Conservation (phyloP, 1,284 basidiomycete species). For the Athelia sp. region DNA sequence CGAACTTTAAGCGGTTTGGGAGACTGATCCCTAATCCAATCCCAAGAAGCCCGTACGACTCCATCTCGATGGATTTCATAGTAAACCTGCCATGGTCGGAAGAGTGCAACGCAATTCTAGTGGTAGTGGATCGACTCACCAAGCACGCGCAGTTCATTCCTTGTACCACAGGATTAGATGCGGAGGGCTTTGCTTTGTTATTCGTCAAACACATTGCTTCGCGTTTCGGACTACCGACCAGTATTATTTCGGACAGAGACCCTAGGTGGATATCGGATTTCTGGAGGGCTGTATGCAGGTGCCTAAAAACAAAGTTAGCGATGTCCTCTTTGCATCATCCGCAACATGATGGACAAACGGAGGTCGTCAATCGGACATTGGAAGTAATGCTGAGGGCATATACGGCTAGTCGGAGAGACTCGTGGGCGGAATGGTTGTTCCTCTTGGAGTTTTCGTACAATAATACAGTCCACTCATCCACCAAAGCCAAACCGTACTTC, state of each 20-base stretch:
- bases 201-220: conserved; percentile 12
- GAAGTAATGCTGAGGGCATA: conserved; percentile 5
- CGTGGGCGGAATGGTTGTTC: background rate
- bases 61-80: conserved; percentile 16
- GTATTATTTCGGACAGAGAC: conserved; percentile 21
- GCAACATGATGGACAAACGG: conserved; percentile 16
- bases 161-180: conserved; percentile 7
- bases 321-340: conserved; percentile 15
- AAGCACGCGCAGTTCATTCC: conserved; percentile 27
- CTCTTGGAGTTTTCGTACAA: conserved; percentile 1
- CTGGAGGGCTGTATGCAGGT: conserved; percentile 8
- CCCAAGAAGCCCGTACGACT: conserved; percentile 13
- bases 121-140: conserved; percentile 29
- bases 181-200: conserved; percentile 5
- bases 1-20: conserved; percentile 3
- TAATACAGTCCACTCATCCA: background rate
- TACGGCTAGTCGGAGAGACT: background rate
- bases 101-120: conserved; percentile 21
- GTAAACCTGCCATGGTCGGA: conserved; percentile 11
- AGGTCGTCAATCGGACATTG: conserved; percentile 12
- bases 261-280: conserved; percentile 12
- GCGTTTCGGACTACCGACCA: conserved; percentile 10
- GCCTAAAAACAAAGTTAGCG: conserved; percentile 6
- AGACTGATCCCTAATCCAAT: conserved; percentile 10
- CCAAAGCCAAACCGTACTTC: background rate